Evolutionary conservation across 179 eudicot species (phyloP), one percentile per base, ranked within the genome.

Genomic region (Dionaea muscipula): DNA sequence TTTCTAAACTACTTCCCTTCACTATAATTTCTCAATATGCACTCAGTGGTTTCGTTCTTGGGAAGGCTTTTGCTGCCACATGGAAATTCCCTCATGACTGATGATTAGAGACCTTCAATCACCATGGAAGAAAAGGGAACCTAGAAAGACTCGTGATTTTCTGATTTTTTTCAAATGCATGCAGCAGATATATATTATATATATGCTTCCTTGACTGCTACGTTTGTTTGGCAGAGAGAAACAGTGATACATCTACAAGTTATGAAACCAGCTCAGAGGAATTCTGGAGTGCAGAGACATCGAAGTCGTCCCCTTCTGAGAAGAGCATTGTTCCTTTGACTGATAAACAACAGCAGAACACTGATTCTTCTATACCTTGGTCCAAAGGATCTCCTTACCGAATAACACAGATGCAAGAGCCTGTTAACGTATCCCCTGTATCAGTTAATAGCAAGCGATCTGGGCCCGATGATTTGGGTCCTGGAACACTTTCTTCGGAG

Each of bases 391-490:
- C 72, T 40, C 38, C 57, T 23, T 20, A 37, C 7, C 21, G 41
- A 13, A 49, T 52, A 47, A 47, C 25, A 22, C 48, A 24, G 53
- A 63, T 57, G 24, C 21, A 18, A 0, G 28, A 40, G 13, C 41
- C 22, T 4, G 39, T 33, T 44, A 57, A 51, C 20, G 40, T 26
- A 44, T 55, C 56, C 33, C 63, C 67, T 18, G 41, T 68, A 26
- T 48, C 67, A 41, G 46, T 54, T 23, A 61, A 60, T 22, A 52
- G 53, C 23, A 64, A 68, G 66, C 72, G 53, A 3, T 54, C 55
- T 39, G 20, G 51, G 22, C 57, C 60, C 11, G 64, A 58, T 56
- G 60, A 39, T 56, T 62, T 57, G 28, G 48, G 28, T 22, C 33
- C 26, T 63, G 56, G 51, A 24, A 21, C 23, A 25, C 39, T 46